Conservation (phyloP, 2,329 filamentous ascomycete genomes). For the Coleophoma crateriformis region DNA sequence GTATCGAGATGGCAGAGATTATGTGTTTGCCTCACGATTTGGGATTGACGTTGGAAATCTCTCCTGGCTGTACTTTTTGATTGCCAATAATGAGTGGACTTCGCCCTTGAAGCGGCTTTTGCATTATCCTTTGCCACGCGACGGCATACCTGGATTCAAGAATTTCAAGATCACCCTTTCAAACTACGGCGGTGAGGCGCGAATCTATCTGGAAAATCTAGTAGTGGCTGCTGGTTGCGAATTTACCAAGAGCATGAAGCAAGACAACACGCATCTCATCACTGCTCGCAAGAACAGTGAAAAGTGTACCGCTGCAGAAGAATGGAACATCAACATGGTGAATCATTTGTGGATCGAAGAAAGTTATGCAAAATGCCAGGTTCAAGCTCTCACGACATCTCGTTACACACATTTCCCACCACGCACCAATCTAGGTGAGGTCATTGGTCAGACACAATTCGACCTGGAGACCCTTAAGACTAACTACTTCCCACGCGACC, state of each 20-base stretch:
- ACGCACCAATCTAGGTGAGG: slow-evolving; percentile 85
- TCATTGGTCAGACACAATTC: slow-evolving; percentile 84
- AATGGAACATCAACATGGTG: slow-evolving; percentile 86
- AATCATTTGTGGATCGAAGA: slow-evolving; percentile 98
- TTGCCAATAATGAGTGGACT: slow-evolving; percentile 84
- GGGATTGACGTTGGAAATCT: slow-evolving; percentile 87
- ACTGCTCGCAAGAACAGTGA: slow-evolving; percentile 86
- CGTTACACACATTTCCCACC: slow-evolving; percentile 84
- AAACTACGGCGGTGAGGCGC: slow-evolving; percentile 92
- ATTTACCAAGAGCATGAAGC: slow-evolving; percentile 92
- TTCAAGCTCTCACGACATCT: slow-evolving; percentile 64
- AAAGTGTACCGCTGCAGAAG: slow-evolving; percentile 85
- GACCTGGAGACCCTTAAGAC: slow-evolving; percentile 57
- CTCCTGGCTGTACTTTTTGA: slow-evolving; percentile 89
- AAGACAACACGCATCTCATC: slow-evolving; percentile 92
- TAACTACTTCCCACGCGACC: slow-evolving; percentile 53
- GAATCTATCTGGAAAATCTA: slow-evolving; percentile 89
- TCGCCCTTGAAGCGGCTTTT: slow-evolving; percentile 76
- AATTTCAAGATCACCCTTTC: slow-evolving; percentile 79
- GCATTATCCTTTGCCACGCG: slow-evolving; percentile 79
- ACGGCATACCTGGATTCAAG: slow-evolving; percentile 76
- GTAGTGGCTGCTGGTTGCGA: slow-evolving; percentile 78
- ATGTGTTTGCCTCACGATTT: slow-evolving; percentile 67
- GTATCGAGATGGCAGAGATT: slow-evolving; percentile 76
- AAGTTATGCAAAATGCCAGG: slow-evolving; percentile 83